phyloP scores from a whole-genome alignment of 306 rosid genomes.

The Cicer bijugum region DNA sequence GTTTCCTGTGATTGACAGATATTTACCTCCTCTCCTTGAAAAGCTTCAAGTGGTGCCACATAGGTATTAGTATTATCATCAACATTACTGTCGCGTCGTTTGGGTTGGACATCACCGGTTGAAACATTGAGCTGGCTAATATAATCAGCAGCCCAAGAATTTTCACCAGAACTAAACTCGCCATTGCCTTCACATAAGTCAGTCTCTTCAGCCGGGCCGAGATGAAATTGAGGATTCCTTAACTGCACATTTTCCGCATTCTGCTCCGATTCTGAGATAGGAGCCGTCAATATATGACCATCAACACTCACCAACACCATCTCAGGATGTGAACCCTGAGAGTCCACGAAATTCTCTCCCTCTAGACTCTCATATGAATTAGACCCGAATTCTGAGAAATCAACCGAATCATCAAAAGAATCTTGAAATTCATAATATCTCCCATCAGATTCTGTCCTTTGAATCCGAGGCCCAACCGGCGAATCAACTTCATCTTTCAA shows the following conservation, averaged over 20 bases:
- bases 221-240: slow-evolving; percentile 85
- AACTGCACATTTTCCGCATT: slow-evolving; percentile 67
- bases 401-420: slow-evolving; percentile 69
- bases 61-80: slow-evolving; percentile 43
- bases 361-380: slow-evolving; percentile 61
- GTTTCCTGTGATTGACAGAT: slow-evolving; percentile 50
- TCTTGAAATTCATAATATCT: slow-evolving; percentile 79
- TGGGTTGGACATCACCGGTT: slow-evolving; percentile 42
- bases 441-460: slow-evolving; percentile 65
- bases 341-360: slow-evolving; percentile 59
- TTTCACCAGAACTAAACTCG: slow-evolving; percentile 62
- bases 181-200: slow-evolving; percentile 71
- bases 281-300: slow-evolving; percentile 86
- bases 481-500: slow-evolving; percentile 54
- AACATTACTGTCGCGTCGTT: slow-evolving; percentile 18
- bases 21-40: slow-evolving; percentile 54
- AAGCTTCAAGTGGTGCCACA: slow-evolving; percentile 46
- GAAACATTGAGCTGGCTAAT: slow-evolving; percentile 58
- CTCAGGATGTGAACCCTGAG: slow-evolving; percentile 69
- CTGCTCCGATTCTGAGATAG: slow-evolving; percentile 77
- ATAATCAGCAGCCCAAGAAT: slow-evolving; percentile 78
- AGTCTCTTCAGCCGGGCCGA: slow-evolving; percentile 82
- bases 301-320: slow-evolving; percentile 94
- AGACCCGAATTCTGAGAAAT: slow-evolving; percentile 65
- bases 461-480: slow-evolving; percentile 40